Evolutionary conservation across 2,329 filamentous ascomycete species (phyloP).

Genomic region (Sporothrix variecibatus): DNA sequence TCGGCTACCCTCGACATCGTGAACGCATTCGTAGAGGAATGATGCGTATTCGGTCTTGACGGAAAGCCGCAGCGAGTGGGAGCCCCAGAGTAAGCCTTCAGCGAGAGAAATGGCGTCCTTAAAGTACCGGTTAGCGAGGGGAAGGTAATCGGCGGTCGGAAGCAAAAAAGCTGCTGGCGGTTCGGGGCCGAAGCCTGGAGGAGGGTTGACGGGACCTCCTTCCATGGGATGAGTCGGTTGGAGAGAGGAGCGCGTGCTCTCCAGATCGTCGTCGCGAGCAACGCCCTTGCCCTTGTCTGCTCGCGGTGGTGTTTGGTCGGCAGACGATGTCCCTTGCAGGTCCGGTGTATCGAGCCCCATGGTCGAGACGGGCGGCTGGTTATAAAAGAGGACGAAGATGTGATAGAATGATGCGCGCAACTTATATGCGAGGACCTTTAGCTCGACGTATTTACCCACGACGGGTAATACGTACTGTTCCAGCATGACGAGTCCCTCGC

Average conservation of each 20-base stretch:
- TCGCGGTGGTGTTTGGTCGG: constrained; percentile 40
- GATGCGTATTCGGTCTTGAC: constrained; percentile 91
- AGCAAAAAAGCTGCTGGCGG: constrained; percentile 73
- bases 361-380: constrained; percentile 74
- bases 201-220: constrained; percentile 59
- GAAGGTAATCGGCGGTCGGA: constrained; percentile 77
- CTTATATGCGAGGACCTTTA: constrained; percentile 89
- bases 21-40: constrained; percentile 89
- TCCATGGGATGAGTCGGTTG: constrained; percentile 55
- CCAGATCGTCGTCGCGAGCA: constrained; percentile 42
- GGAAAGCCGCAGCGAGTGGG: constrained; percentile 84
- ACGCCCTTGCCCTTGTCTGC: constrained; percentile 53
- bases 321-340: constrained; percentile 39
- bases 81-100: constrained; percentile 76
- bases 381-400: constrained; percentile 95
- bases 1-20: constrained; percentile 75
- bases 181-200: constrained; percentile 55
- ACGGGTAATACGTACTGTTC: constrained; percentile 86
- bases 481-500: constrained; percentile 85
- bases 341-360: constrained; percentile 57
- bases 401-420: constrained; percentile 93
- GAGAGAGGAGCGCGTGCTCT: constrained; percentile 46
- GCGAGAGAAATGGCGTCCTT: constrained; percentile 73
- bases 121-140: constrained; percentile 79
- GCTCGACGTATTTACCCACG: constrained; percentile 74